Base-by-base conservation (phyloP, 2,329 filamentous ascomycete genomes). In the Drechslerella stenobrocha region DNA sequence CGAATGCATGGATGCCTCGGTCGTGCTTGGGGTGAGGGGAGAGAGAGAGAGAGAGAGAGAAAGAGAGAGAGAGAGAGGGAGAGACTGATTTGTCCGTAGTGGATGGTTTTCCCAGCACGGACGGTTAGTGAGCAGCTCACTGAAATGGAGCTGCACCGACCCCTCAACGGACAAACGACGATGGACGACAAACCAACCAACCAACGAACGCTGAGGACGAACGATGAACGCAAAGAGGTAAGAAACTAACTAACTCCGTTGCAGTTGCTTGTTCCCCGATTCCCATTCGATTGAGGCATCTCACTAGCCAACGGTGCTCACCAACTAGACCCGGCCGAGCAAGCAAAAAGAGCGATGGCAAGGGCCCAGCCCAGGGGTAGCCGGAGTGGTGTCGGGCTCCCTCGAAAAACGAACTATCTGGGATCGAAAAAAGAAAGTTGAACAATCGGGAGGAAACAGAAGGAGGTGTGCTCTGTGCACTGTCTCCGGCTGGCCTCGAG, bases 61-160 rank as follows among this genome's bases (percentile, higher is more conserved):
- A n/a, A n/a, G n/a, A n/a, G n/a, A n/a, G n/a, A n/a, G n/a, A n/a
- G n/a, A n/a, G n/a, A n/a, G n/a, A n/a, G n/a, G n/a, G n/a, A n/a
- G n/a, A n/a, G n/a, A 42, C 37, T 42, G 22, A 42, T 13, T 18
- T 20, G 15, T 13, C 18, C 37, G 2, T 13, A 18, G 22, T 42
- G 37, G 37, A 42, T 42, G 13, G 37, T 58, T 57, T 59, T 60
- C 53, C 61, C 50, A 66, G 61, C 61, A 59, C 61, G 61, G 60
- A 66, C 53, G 53, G 61, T 50, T 57, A 46, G 52, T 28, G 53
- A 53, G 51, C 48, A 50, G 47, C 7, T 7, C 4, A 20, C 6
- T 7, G 22, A 42, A 18, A 18, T 30, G 28, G 28, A 30, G 28
- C 28, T 30, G 28, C 28, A 30, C 28, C 28, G 28, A 30, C 28